phyloP scores from a whole-genome alignment of 108 stramenopile genomes.

The Cyclotella kingstonii region DNA sequence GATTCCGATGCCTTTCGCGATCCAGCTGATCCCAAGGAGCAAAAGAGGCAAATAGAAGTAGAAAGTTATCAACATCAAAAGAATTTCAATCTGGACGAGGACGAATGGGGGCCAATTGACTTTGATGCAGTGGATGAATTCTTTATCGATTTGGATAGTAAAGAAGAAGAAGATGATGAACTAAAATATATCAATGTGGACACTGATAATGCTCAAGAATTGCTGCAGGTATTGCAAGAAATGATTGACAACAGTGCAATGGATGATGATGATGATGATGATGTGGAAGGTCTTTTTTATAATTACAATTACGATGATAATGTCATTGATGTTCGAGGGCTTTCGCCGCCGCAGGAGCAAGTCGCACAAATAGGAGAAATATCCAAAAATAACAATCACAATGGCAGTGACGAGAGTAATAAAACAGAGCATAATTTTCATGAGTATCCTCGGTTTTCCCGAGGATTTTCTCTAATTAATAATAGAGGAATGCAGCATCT shows the following conservation, averaged over 20 bases:
- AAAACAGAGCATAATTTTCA: background rate
- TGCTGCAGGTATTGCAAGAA: slow-evolving; percentile 23
- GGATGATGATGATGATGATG: slow-evolving; percentile 21
- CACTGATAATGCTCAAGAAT: slow-evolving; percentile 13
- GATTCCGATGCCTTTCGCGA: too few species aligned
- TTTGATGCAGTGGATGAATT: slow-evolving; percentile 40
- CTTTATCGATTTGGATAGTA: slow-evolving; percentile 17
- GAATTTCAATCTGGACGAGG: too few species aligned
- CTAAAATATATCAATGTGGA: slow-evolving; percentile 13
- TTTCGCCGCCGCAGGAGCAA: slow-evolving; percentile 27
- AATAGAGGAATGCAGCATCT: slow-evolving; percentile 67
- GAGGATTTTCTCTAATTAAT: too few species aligned
- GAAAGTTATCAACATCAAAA: slow-evolving; percentile 6
- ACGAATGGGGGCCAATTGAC: slow-evolving; percentile 34
- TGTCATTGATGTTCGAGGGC: too few species aligned
- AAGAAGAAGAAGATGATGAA: slow-evolving; percentile 26
- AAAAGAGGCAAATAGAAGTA: background rate
- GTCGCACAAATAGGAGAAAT: slow-evolving; percentile 1
- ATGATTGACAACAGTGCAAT: slow-evolving; percentile 11
- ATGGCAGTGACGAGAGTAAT: too few species aligned
- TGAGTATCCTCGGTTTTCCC: background rate
- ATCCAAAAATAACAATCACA: too few species aligned
- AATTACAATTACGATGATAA: too few species aligned
- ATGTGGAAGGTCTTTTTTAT: too few species aligned
- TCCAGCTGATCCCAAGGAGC: too few species aligned